Evolutionary conservation across 495 filamentous ascomycete species (phyloP), one percentile per base, ranked within the genome.

Genomic region (Aspergillus diversus): DNA sequence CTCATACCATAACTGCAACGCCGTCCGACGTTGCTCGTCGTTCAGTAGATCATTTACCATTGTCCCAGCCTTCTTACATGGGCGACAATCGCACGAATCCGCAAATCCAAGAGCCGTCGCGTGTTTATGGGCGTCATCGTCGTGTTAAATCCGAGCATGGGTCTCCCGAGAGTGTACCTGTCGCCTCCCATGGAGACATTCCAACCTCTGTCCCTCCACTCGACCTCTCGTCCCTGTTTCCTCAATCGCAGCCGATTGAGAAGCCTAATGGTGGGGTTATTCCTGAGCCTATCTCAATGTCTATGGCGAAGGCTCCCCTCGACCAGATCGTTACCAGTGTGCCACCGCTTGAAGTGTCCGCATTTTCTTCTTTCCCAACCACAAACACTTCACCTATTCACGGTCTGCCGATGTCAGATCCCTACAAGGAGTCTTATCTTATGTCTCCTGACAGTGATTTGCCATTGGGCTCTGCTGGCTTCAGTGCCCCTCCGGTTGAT

Each of bases 141-240:
- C 81, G 77, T 65, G 81, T 84, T 58, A 88, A 86, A 67, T 92
- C 90, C 39, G 90, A 90, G 69, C 84, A 91, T 55, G 82, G 87
- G 31, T 93, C 90, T 27, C 90, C 90, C 33, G 74, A 88, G 59
- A 81, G 88, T 66, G 81, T 75, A 17, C 73, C 83, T 37, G 66
- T 67, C 35, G 79, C 85, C 7, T 78, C 82, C 52, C 81, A 86
- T 39, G 79, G 84, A n/a, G 86, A 87, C 60, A 75, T 85, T 46
- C 84, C 86, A 63, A 79, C 81, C n/a, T 77, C 83, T 51, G 73
- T 90, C n/a, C 86, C 87, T 33, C 85, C 88, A 34, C 80, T 91
- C 50, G 88, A 91, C 63, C 80, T 90, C 59, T 76, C 81, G 59
- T 81, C 86, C 34, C 87, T 87, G 65, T 72, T 86, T 31, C 83